phyloP scores from a whole-genome alignment of 2,329 filamentous ascomycete species.

The Cordyceps tenuipes region DNA sequence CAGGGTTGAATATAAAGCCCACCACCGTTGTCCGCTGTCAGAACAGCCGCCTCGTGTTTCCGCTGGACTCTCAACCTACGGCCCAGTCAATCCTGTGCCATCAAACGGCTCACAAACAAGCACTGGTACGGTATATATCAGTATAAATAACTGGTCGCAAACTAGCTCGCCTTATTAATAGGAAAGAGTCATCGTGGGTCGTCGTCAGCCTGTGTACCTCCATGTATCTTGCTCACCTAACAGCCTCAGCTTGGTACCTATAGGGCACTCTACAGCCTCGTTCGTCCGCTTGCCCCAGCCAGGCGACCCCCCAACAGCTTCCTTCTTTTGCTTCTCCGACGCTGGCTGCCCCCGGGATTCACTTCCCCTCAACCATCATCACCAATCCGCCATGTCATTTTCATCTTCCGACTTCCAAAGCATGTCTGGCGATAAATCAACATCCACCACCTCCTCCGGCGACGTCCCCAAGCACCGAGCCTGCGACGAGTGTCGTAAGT shows the following conservation, averaged over 20 bases:
- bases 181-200: neutral
- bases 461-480: slow-evolving; percentile 45
- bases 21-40: neutral
- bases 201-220: neutral
- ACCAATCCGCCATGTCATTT: neutral
- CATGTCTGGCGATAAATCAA: neutral
- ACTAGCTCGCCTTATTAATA: neutral
- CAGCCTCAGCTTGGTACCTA: too few relatives aligned
- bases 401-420: neutral
- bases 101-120: neutral
- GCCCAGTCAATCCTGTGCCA: neutral
- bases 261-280: neutral
- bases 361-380: neutral
- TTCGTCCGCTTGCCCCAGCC: neutral
- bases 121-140: too few relatives aligned
- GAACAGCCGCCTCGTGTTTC: neutral
- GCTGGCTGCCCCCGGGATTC: neutral
- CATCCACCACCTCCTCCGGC: neutral
- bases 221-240: too few relatives aligned
- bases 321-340: neutral
- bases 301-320: neutral
- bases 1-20: neutral
- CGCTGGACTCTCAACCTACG: neutral
- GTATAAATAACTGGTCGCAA: neutral
- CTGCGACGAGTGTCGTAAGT: slow-evolving; percentile 61